Percentiles rank a stretch among this genome's conserved stretches.
These are phyloP conservation scores for Thecaphora frezii DNA, from an alignment of 1,284 basidiomycete species.

Conservation along the genomic window DNA sequence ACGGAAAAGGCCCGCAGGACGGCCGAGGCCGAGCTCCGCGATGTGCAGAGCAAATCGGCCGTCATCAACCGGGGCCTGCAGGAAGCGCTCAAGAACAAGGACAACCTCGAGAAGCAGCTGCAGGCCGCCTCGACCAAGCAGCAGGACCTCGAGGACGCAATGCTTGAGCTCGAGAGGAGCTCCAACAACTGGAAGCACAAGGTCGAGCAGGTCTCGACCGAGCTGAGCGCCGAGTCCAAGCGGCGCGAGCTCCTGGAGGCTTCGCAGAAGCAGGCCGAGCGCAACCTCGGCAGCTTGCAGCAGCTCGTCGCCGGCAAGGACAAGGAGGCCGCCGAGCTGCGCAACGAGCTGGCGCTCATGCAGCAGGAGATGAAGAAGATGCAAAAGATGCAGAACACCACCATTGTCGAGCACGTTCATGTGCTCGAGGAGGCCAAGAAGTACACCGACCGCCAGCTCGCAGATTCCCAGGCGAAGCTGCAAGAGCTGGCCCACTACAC, in stretches of 20 bases:
- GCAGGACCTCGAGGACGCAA: constrained; percentile 49
- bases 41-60: constrained; percentile 65
- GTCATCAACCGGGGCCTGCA: constrained; percentile 34
- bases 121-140: constrained; percentile 65
- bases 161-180: constrained; percentile 42
- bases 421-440: constrained; percentile 96
- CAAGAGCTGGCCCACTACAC: constrained; percentile 75
- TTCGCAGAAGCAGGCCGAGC: constrained; percentile 66
- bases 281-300: constrained; percentile 64
- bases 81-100: constrained; percentile 29
- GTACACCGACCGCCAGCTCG: constrained; percentile 88
- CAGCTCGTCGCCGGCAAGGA: constrained; percentile 73
- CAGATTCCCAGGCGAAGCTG: constrained; percentile 75
- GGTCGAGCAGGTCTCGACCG: constrained; percentile 33
- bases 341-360: constrained; percentile 68
- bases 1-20: constrained; percentile 73
- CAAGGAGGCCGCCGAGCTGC: constrained; percentile 78
- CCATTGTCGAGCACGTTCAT: constrained; percentile 96
- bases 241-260: constrained; percentile 55
- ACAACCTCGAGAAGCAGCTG: constrained; percentile 72
- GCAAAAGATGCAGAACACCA: constrained; percentile 83
- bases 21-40: constrained; percentile 76
- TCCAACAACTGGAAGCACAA: constrained; percentile 42
- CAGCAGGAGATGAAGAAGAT: constrained; percentile 69
- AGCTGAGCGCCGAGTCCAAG: constrained; percentile 49